Evolutionary conservation across 2,329 filamentous ascomycete species (phyloP), one percentile per base, ranked within the genome.

Genomic region (Colletotrichum destructivum): DNA sequence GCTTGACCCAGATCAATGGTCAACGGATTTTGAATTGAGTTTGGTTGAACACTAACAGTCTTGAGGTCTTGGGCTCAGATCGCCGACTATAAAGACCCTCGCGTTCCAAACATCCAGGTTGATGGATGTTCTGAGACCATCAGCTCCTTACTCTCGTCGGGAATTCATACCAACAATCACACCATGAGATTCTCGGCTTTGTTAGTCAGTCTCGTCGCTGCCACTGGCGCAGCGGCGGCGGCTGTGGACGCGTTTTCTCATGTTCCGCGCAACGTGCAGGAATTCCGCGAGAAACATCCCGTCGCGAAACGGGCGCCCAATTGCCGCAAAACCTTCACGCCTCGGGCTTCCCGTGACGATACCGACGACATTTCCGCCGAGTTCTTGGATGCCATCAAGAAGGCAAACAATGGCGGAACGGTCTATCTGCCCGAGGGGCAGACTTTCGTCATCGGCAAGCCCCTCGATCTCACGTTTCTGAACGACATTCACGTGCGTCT

Each of bases 361-460:
- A 83, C 80, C 0, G 89, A 91, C 66, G 89, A 91, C 76, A 81
- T 90, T 54, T 87, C 88, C 1, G 82, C 82, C 9, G 87, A 88
- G 46, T 90, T 91, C 75, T 81, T 87, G 38, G 81, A 82, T 76
- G 89, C 85, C 0, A 79, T 91, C 51, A 82, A 86, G 75, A 82
- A 85, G 64, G 89, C 89, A 2, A 91, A 91, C 75, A 81, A 89
- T 46, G 89, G 89, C 56, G 89, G 89, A 18, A 86, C 88, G 4
- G 79, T 91, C 4, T 82, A 88, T 51, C 78, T 91, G 1, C 81
- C 88, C 42, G 86, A 86, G 75, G 85, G 84, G 4, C 80, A 88
- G 76, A 88, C 83, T 1, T 91, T 87, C 76, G 79, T 90, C 23
- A 89, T 91, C 74, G 89, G 88, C 66, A 88, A 87, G 79, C 88